Evolutionary conservation across 768 basidiomycete genomes (phyloP), one percentile per base, ranked within the genome.

Genomic region (Leucosporidium yakuticum): DNA sequence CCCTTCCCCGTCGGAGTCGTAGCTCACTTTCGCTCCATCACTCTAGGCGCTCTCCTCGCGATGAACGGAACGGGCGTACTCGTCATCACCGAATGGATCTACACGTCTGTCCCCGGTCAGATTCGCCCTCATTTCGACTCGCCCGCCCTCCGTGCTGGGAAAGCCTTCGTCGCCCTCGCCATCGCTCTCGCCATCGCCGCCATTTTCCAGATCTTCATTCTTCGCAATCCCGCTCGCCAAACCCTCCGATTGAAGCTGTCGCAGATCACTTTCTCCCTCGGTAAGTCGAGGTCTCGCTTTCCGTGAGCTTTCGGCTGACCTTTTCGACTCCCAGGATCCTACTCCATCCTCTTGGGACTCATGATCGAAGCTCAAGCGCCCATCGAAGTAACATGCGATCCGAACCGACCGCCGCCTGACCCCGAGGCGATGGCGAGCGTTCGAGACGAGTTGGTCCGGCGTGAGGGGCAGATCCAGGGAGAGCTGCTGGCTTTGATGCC

Each of bases 191-290:
- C 62, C 19, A 73, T 79, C 47, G 75, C 71, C 8, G 67, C 69
- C n/a, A 69, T 69, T 47, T 79, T 79, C 70, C 78, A 77, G 57
- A 59, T 60, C 44, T 59, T n/a, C 56, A 48, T 77, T 56, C 73
- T 77, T 0, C 73, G 77, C 20, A 76, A 73, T 31, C 77, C 77
- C 2, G 77, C 77, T 0, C 66, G 77, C 27, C 63, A 70, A 19
- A 74, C 74, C 2, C 67, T 78, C 6, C 69, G 77, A 5, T 64
- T 73, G 60, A 64, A 56, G 29, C 48, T 77, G 19, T 73, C 73
- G 12, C 32, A 60, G 7, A n/a, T 77, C 32, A 63, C 69, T 27
- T 73, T 65, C 54, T 19, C 15, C 1, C 61, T 68, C 23, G 36
- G 59, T 60, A 14, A 21, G 48, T 32, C 17, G 9, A 54, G 68